A percentile compares a stretch with the other conserved stretches of the same genome.
Conservation (phyloP, 495 filamentous ascomycete species). For the Aspergillus panamensis region DNA sequence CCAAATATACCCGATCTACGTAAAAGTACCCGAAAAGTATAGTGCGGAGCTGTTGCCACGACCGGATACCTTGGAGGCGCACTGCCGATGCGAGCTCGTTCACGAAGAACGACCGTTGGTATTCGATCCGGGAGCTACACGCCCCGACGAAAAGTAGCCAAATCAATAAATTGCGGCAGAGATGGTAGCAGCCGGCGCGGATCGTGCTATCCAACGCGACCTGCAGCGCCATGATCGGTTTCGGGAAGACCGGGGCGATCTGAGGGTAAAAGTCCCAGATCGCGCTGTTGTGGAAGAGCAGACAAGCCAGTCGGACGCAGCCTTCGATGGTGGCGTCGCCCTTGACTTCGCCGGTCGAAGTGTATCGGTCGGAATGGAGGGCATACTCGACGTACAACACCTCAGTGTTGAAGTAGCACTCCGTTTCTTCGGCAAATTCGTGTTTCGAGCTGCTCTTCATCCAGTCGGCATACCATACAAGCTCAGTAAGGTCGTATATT, state of each 20-base stretch:
- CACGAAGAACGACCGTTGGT: constrained; percentile 38
- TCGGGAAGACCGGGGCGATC: constrained; percentile 38
- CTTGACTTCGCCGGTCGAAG: constrained; percentile 57
- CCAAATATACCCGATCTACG: constrained; percentile 38
- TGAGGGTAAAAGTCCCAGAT: constrained; percentile 48
- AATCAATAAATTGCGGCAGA: constrained; percentile 38
- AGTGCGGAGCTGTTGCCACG: constrained; percentile 39
- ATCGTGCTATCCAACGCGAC: constrained; percentile 38
- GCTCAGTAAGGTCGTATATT: constrained; percentile 40
- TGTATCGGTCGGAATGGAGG: constrained; percentile 50
- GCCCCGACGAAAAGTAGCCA: constrained; percentile 45
- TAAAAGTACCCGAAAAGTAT: constrained; percentile 42
- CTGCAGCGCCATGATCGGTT: constrained; percentile 40
- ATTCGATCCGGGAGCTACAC: constrained; percentile 31
- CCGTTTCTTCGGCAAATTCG: constrained; percentile 39
- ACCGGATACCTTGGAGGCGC: constrained; percentile 28
- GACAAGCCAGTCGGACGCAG: constrained; percentile 40
- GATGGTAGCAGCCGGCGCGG: constrained; percentile 32
- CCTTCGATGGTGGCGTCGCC: constrained; percentile 49
- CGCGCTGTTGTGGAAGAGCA: constrained; percentile 45
- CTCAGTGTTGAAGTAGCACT: constrained; percentile 48
- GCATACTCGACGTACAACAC: constrained; percentile 44
- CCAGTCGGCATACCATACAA: constrained; percentile 45
- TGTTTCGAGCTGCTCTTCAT: constrained; percentile 34
- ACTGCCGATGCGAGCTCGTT: constrained; percentile 33